Percentiles rank a stretch among this genome's conserved stretches.
Evolutionary conservation across 2,329 filamentous ascomycete genomes (phyloP).

Genomic region (Aspergillus pseudoglaucus): DNA sequence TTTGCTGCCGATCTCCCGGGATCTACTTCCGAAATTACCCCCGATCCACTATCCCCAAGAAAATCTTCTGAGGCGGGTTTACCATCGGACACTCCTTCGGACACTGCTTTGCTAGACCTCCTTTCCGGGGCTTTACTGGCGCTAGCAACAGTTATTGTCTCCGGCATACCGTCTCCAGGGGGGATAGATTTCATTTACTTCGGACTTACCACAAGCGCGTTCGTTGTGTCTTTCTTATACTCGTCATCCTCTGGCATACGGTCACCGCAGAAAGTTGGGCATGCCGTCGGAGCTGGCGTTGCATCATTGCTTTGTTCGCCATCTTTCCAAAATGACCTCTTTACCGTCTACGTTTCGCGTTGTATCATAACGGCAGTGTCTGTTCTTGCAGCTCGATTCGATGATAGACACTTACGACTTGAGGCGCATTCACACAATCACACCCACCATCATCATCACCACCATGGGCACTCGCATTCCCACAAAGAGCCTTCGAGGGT

Average conservation of each 20-base stretch:
- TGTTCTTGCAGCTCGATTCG: constrained; percentile 27
- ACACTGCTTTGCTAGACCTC: constrained; percentile 23
- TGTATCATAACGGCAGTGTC: constrained; percentile 21
- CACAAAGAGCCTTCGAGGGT: constrained; percentile 55
- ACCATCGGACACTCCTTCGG: constrained; percentile 11
- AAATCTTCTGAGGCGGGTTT: constrained; percentile 7
- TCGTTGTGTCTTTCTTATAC: constrained; percentile 22
- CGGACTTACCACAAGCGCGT: constrained; percentile 14
- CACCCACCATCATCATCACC: constrained; percentile 21
- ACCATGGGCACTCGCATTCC: constrained; percentile 28
- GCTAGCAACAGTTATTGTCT: constrained; percentile 17
- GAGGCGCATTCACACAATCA: constrained; percentile 28
- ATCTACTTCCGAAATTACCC: constrained; percentile 11
- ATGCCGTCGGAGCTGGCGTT: constrained; percentile 19
- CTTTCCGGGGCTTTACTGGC: constrained; percentile 21
- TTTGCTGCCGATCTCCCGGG: constrained; percentile 24
- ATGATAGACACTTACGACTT: constrained; percentile 23
- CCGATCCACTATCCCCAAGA: constrained; percentile 6
- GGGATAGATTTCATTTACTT: constrained; percentile 18
- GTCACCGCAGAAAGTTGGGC: constrained; percentile 26
- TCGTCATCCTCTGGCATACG: constrained; percentile 19
- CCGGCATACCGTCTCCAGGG: constrained; percentile 15
- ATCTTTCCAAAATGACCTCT: constrained; percentile 19
- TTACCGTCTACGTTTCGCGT: constrained; percentile 22
- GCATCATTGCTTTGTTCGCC: constrained; percentile 25